Conservation (phyloP, 345 rosid genomes). For the Syzygium aromaticum region DNA sequence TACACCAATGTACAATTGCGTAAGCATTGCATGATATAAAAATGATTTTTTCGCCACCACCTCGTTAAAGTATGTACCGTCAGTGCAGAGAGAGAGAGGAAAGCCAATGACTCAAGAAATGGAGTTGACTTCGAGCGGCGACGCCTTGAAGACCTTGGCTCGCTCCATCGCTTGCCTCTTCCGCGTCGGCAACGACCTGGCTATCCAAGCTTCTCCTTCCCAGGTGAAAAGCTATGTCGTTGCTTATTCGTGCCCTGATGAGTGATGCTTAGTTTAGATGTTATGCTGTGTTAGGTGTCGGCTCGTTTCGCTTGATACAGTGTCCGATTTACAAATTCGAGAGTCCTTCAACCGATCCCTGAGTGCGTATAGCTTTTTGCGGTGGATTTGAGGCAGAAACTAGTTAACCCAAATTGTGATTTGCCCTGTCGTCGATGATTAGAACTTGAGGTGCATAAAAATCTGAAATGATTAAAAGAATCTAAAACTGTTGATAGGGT, state of each 20-base stretch:
- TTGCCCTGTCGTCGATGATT: not conserved
- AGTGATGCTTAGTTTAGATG: not conserved
- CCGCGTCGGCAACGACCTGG: slow-evolving; percentile 73
- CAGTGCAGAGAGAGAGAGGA: no score
- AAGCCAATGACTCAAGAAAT: slow-evolving; percentile 6
- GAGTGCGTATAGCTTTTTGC: no score
- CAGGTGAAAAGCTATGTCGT: slow-evolving; percentile 24
- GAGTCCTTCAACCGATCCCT: not conserved
- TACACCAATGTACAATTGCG: no score
- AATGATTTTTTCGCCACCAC: no score
- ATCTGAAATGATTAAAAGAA: no score
- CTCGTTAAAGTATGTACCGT: no score
- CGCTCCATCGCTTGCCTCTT: slow-evolving; percentile 68
- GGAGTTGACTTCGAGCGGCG: slow-evolving; percentile 73
- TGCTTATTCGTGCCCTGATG: not conserved
- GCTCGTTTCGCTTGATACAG: not conserved
- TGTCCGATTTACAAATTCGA: not conserved
- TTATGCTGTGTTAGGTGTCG: not conserved
- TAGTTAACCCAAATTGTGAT: no score
- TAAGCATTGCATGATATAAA: no score
- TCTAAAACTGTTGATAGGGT: no score
- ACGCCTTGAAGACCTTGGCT: slow-evolving; percentile 58
- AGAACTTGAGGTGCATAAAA: not conserved
- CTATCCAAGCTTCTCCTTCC: slow-evolving; percentile 56
- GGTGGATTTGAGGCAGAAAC: no score